A percentile compares a stretch with the other conserved stretches of the same genome.
Evolutionary conservation across 2,329 filamentous ascomycete genomes (phyloP).

Genomic region (Phoma sp.): DNA sequence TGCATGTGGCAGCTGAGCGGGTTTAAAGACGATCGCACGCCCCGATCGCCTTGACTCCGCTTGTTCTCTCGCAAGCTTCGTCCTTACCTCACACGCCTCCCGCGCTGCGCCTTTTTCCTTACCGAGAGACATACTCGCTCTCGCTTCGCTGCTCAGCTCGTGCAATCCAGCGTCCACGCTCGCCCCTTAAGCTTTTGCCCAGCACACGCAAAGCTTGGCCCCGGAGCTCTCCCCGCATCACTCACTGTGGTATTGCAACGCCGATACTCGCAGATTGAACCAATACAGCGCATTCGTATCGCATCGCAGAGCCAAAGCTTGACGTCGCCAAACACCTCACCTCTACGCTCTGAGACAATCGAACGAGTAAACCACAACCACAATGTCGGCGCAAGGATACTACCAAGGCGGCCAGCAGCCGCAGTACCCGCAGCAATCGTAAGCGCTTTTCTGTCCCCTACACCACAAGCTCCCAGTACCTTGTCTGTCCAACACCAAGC

Average conservation of each 20-base stretch:
- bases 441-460: constrained; percentile 10
- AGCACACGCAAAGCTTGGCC: constrained; percentile 8
- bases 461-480: neutral
- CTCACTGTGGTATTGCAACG: neutral
- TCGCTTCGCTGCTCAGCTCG: no score
- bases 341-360: neutral
- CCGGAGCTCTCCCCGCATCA: neutral
- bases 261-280: neutral
- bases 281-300: constrained; percentile 1
- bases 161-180: neutral
- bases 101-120: neutral
- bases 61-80: neutral
- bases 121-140: no score
- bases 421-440: constrained; percentile 48
- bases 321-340: neutral
- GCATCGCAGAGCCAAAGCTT: neutral
- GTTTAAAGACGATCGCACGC: constrained; percentile 3
- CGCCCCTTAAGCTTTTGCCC: constrained; percentile 14
- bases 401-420: constrained; percentile 42
- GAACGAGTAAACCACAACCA: neutral
- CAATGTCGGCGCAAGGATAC: constrained; percentile 48
- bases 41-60: neutral
- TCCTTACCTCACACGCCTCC: neutral
- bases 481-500: no score
- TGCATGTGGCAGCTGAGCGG: constrained; percentile 8